These are phyloP conservation scores for Colletotrichum musicola DNA, from an alignment of 2,329 filamentous ascomycete species.

Conservation along the genomic window DNA sequence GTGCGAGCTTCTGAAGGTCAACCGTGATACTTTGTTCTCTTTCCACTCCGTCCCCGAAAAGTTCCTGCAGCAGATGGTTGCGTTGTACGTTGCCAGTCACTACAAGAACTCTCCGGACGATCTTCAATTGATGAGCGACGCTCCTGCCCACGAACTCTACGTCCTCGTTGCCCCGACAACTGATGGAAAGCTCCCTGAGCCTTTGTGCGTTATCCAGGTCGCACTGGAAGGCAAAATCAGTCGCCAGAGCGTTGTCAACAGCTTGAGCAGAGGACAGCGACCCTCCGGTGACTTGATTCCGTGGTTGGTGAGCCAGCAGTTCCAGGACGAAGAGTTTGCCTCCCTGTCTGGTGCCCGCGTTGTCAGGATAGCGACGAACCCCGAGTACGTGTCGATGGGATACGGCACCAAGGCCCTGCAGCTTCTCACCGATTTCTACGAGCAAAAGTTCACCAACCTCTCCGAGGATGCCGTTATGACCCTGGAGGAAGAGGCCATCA, in stretches of 20 bases:
- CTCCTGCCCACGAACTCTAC: constrained; percentile 95
- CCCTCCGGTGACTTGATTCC: constrained; percentile 95
- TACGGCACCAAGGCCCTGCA: constrained; percentile 92
- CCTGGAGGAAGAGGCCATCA: constrained; percentile 71
- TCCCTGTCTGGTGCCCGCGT: constrained; percentile 91
- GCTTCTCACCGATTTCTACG: constrained; percentile 91
- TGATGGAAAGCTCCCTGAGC: constrained; percentile 87
- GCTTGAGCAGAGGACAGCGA: constrained; percentile 87
- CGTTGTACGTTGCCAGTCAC: constrained; percentile 94
- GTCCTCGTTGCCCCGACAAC: constrained; percentile 90
- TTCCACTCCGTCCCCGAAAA: constrained; percentile 98
- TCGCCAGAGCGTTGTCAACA: constrained; percentile 89
- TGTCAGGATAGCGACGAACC: constrained; percentile 95
- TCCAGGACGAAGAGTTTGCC: constrained; percentile 97
- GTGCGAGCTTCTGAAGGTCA: constrained; percentile 93
- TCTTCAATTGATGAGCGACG: constrained; percentile 98
- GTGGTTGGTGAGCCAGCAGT: constrained; percentile 97
- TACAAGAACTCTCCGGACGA: constrained; percentile 99
- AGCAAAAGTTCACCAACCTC: constrained; percentile 89
- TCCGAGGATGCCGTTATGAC: constrained; percentile 75
- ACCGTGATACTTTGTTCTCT: constrained; percentile 96
- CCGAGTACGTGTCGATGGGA: constrained; percentile 91
- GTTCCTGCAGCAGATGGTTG: constrained; percentile 98
- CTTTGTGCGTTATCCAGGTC: constrained; percentile 94
- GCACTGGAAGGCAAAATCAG: constrained; percentile 96